Conservation (phyloP, 2,329 filamentous ascomycete species). For the Fusarium sp. region DNA sequence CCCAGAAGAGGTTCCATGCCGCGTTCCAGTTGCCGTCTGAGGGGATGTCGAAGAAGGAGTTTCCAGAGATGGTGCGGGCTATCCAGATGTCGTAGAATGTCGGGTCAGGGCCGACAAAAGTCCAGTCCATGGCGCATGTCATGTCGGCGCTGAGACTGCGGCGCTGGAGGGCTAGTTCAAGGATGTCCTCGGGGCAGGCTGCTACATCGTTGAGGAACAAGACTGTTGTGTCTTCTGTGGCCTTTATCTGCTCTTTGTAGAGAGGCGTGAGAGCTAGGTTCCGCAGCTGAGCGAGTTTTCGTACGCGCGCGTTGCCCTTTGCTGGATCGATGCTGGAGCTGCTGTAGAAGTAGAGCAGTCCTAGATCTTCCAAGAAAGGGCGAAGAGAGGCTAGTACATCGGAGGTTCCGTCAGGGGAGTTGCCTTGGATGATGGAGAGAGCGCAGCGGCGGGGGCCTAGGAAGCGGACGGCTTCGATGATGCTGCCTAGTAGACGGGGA, state of each 20-base stretch:
- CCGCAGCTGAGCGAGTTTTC: constrained; percentile 58
- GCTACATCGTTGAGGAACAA: constrained; percentile 65
- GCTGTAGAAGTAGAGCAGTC: constrained; percentile 54
- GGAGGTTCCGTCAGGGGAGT: constrained; percentile 63
- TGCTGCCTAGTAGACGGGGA: constrained; percentile 60
- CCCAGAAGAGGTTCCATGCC: constrained; percentile 61
- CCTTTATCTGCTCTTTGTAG: constrained; percentile 39
- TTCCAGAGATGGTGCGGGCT: constrained; percentile 60
- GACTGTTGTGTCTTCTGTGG: constrained; percentile 53
- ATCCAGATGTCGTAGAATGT: constrained; percentile 69
- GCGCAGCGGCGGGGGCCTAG: constrained; percentile 61
- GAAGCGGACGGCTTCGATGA: constrained; percentile 59
- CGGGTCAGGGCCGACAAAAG: constrained; percentile 52
- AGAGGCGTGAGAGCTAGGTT: constrained; percentile 63
- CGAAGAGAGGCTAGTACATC: constrained; percentile 58
- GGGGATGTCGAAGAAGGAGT: constrained; percentile 64
- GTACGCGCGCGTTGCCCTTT: constrained; percentile 55
- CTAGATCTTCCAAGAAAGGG: constrained; percentile 50
- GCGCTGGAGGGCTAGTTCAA: constrained; percentile 64
- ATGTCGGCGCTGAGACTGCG: constrained; percentile 59
- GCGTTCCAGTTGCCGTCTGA: constrained; percentile 58
- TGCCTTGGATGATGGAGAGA: constrained; percentile 64
- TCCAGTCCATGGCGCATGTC: constrained; percentile 69
- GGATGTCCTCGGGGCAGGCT: constrained; percentile 62
- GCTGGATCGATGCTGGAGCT: constrained; percentile 56